phyloP scores from a whole-genome alignment of 2,329 filamentous ascomycete species.

The Fusarium sublunatum region DNA sequence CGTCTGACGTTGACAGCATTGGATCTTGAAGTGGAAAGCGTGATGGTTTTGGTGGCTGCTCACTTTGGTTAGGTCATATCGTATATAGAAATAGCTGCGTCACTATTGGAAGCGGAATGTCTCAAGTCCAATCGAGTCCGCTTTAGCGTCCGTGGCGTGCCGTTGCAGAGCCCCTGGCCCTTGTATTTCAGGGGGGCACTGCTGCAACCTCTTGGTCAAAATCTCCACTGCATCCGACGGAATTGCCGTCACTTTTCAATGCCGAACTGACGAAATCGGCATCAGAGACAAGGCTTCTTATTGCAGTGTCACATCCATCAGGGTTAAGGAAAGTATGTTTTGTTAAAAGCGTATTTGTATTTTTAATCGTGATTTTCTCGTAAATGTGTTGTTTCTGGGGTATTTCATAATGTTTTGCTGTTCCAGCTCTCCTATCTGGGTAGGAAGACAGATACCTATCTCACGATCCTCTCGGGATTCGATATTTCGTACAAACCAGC shows the following conservation, averaged over 20 bases:
- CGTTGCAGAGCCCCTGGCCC: constrained; percentile 17
- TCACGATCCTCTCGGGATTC: constrained; percentile 27
- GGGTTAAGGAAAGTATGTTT: background rate
- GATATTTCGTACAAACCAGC: constrained; percentile 23
- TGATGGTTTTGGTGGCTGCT: constrained; percentile 36
- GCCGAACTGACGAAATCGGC: constrained; percentile 1
- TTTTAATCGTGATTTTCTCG: constrained; percentile 16
- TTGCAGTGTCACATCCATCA: constrained; percentile 17
- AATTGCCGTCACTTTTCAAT: constrained; percentile 28
- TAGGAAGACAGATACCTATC: constrained; percentile 24
- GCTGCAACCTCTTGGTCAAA: constrained; percentile 19
- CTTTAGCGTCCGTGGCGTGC: constrained; percentile 11
- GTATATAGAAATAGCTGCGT: constrained; percentile 15
- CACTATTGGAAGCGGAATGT: constrained; percentile 9
- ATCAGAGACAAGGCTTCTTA: constrained; percentile 12
- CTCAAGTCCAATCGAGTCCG: constrained; percentile 15
- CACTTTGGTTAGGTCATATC: constrained; percentile 21
- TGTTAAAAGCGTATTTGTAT: constrained; percentile 5
- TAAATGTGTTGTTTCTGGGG: constrained; percentile 8
- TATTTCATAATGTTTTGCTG: constrained; percentile 11
- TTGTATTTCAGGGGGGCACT: constrained; percentile 27
- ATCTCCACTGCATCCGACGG: constrained; percentile 13
- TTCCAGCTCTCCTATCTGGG: constrained; percentile 16
- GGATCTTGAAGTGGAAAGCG: constrained; percentile 29
- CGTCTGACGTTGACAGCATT: constrained; percentile 30